phyloP scores from a whole-genome alignment of 2,329 filamentous ascomycete genomes.

The Hypoxylon sp. region DNA sequence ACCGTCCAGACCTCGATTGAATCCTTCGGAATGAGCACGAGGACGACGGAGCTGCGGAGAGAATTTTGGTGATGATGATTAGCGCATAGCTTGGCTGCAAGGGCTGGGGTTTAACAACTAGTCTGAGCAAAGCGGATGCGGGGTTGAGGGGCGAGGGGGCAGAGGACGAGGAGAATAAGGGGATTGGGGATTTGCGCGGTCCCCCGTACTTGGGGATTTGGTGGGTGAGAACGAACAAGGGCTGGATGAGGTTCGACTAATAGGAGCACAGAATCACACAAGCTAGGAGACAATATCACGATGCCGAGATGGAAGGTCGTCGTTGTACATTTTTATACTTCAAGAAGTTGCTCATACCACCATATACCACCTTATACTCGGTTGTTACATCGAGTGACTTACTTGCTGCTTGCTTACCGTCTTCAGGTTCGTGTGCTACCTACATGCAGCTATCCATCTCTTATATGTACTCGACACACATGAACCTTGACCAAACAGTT shows the following conservation, averaged over 20 bases:
- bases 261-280: constrained; percentile 19
- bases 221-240: constrained; percentile 5
- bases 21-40: constrained; percentile 26
- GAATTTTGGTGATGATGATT: constrained; percentile 29
- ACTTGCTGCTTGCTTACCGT: constrained; percentile 7
- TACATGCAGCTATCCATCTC: no score
- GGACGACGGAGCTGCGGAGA: constrained; percentile 35
- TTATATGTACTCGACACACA: no score
- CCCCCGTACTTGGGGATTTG: constrained; percentile 26
- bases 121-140: constrained; percentile 24
- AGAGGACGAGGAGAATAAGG: constrained; percentile 6
- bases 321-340: constrained; percentile 17
- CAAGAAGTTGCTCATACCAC: constrained; percentile 19
- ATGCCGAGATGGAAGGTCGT: constrained; percentile 10
- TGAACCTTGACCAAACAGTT: no score
- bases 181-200: constrained; percentile 11
- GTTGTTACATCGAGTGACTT: constrained; percentile 28
- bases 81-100: constrained; percentile 32
- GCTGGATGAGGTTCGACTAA: constrained; percentile 19
- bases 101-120: constrained; percentile 9
- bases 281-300: constrained; percentile 20
- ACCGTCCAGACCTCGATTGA: constrained; percentile 4
- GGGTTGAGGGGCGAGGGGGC: constrained; percentile 29
- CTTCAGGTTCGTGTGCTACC: no score
- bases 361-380: background rate